Evolutionary conservation across 192 early-diverging fungal genomes (phyloP).

Genomic region (Linderina pennispora): DNA sequence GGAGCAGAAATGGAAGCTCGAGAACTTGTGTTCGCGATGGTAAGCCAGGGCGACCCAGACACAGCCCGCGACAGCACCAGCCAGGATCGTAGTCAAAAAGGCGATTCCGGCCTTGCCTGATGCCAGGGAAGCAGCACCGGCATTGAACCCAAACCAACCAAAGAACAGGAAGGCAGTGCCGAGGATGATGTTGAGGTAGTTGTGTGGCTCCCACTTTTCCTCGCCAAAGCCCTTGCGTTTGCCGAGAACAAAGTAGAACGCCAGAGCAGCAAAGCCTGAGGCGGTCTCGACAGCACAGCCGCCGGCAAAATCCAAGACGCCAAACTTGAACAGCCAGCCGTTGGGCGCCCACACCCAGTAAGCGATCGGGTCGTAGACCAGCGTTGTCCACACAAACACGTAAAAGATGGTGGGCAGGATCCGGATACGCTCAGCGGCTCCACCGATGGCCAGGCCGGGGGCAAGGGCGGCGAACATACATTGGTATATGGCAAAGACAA

Average conservation of each 20-base stretch:
- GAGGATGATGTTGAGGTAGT: slow-evolving; percentile 75
- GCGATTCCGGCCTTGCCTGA: slow-evolving; percentile 70
- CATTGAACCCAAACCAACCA: slow-evolving; percentile 91
- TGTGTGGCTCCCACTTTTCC: slow-evolving; percentile 67
- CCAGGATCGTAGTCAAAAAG: slow-evolving; percentile 67
- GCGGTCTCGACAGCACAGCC: slow-evolving; percentile 82
- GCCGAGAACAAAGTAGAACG: slow-evolving; percentile 76
- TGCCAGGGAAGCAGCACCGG: slow-evolving; percentile 65
- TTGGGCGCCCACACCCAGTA: slow-evolving; percentile 79
- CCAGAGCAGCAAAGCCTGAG: slow-evolving; percentile 75
- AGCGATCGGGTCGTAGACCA: slow-evolving; percentile 69
- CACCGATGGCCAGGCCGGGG: slow-evolving; percentile 63
- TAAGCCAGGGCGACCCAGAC: slow-evolving; percentile 73
- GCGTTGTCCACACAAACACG: slow-evolving; percentile 61
- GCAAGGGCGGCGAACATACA: slow-evolving; percentile 76
- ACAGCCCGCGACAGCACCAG: slow-evolving; percentile 61
- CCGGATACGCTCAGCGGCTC: slow-evolving; percentile 68
- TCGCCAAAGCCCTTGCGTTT: slow-evolving; percentile 59
- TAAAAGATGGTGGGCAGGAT: slow-evolving; percentile 59
- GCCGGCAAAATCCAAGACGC: slow-evolving; percentile 81
- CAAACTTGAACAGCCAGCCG: slow-evolving; percentile 72
- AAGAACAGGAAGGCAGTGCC: slow-evolving; percentile 83
- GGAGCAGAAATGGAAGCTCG: slow-evolving; percentile 79
- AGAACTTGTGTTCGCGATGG: slow-evolving; percentile 62
- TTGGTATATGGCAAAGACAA: slow-evolving; percentile 67